Evolutionary conservation across 371 early-diverging fungal species (phyloP), one percentile per base, ranked within the genome.

Genomic region (Mortierella sp.): DNA sequence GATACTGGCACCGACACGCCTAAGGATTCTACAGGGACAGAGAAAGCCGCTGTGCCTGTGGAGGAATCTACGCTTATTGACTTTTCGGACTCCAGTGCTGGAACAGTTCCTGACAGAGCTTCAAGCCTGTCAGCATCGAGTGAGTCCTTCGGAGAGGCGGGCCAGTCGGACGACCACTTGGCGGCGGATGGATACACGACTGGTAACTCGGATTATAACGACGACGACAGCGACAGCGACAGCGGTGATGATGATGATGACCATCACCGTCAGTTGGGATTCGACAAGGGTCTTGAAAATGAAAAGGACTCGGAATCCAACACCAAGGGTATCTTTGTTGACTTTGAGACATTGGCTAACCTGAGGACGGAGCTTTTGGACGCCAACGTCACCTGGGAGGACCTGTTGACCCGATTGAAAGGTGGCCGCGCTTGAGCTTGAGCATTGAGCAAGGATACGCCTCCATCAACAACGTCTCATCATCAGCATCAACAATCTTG

Each of bases 301-400:
- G 67, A 24, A 8, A 37, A 67, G 40, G 40, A 40, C 43, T 6
- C 5, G 2, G 67, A 24, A 37, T 67, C 67, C 11, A 40, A 67
- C 2, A 9, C 2, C 34, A 67, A 67, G 43, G 67, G 43, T 8
- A 40, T 67, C 67, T 67, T 40, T 67, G 67, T 67, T 37, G 67
- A 67, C 67, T 40, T 67, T 37, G 67, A 37, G 24, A 67, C 67
- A 10, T 67, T 67, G 67, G 37, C 67, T 24, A 40, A 37, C 24
- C 67, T 67, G 21, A 37, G 43, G 43, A 40, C 67, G 24, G 67
- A 67, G 3, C 67, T 67, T 21, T 67, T 67, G 43, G 43, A 67
- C 24, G 67, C 67, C 67, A 67, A 67, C 24, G 67, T 67, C 40
- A 67, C 67, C 67, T 67, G 67, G 67, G 67, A 67, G 0, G 67